Conservation (phyloP, 2,329 filamentous ascomycete genomes). For the Dactylellina sp. region DNA sequence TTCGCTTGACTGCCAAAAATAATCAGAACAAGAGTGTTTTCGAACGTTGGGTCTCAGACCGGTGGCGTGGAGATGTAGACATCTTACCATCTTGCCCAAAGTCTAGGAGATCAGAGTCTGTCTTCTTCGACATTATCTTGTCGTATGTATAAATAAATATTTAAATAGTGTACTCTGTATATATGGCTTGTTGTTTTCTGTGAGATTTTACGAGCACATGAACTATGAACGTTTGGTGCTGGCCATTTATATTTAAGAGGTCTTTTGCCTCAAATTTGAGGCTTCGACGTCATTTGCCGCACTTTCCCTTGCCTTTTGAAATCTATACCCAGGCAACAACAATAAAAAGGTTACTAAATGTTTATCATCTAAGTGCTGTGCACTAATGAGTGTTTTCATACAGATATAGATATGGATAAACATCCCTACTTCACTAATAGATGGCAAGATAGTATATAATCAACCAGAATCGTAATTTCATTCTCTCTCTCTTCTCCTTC, state of each 20-base stretch:
- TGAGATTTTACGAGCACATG: no score
- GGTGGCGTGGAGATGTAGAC: not conserved
- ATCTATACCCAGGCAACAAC: no score
- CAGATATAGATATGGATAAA: no score
- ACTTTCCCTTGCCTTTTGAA: slow-evolving; percentile 1
- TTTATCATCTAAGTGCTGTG: no score
- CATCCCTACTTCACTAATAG: no score
- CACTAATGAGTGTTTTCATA: no score
- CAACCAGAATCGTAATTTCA: slow-evolving; percentile 1
- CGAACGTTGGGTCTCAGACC: not conserved
- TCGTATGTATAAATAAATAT: not conserved
- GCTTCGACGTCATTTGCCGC: slow-evolving; percentile 49
- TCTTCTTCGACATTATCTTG: slow-evolving; percentile 26
- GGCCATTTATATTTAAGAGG: not conserved
- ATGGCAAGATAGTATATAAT: no score
- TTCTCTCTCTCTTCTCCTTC: not conserved
- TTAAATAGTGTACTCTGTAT: not conserved
- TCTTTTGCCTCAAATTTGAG: slow-evolving; percentile 5
- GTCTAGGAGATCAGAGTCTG: slow-evolving; percentile 28
- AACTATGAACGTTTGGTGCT: no score
- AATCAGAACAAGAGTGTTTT: no score
- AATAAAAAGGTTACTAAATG: not conserved
- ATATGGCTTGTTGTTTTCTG: no score
- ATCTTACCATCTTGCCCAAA: slow-evolving; percentile 39
- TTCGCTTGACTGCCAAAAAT: slow-evolving; percentile 21